Conservation (phyloP, 352 stramenopile species). For the Phytophthora pistaciae region DNA sequence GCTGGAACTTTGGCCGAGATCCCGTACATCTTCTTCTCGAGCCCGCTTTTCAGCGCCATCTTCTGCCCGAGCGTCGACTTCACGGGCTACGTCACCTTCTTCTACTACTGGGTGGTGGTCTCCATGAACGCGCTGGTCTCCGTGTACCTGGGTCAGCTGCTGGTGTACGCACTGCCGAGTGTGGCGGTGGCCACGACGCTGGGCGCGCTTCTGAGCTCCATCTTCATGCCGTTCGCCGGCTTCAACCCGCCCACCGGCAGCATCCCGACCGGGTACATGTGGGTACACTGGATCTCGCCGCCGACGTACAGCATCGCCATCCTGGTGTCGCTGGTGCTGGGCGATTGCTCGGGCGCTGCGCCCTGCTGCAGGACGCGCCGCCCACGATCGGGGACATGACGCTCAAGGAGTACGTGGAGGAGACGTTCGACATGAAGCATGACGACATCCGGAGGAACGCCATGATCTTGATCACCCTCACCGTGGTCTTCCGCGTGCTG, state of each 20-base stretch:
- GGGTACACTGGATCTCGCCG: conserved; percentile 62
- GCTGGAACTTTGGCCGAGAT: conserved; percentile 14
- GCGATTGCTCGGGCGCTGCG: conserved; percentile 45
- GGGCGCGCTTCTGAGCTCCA: conserved; percentile 49
- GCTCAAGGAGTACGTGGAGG: conserved; percentile 63
- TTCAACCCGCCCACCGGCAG: conserved; percentile 61
- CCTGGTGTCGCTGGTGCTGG: conserved; percentile 47
- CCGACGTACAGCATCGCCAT: conserved; percentile 59
- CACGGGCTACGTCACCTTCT: conserved; percentile 43
- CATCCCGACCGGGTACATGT: conserved; percentile 64
- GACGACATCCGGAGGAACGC: conserved; percentile 50
- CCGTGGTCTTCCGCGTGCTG: conserved; percentile 50
- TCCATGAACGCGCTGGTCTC: conserved; percentile 58
- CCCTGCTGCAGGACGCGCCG: conserved; percentile 28
- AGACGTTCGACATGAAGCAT: conserved; percentile 63
- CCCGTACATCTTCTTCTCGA: conserved; percentile 53
- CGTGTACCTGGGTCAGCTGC: conserved; percentile 58
- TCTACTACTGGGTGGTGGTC: conserved; percentile 66
- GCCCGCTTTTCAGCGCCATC: conserved; percentile 59
- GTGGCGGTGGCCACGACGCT: conserved; percentile 45
- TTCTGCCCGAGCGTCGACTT: conserved; percentile 69
- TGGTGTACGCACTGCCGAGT: conserved; percentile 56
- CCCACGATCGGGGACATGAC: conserved; percentile 39
- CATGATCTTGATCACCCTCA: conserved; percentile 51
- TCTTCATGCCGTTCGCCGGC: conserved; percentile 66